Conservation (phyloP, 2,329 filamentous ascomycete species). For the Hymenoscyphus fraxineus region DNA sequence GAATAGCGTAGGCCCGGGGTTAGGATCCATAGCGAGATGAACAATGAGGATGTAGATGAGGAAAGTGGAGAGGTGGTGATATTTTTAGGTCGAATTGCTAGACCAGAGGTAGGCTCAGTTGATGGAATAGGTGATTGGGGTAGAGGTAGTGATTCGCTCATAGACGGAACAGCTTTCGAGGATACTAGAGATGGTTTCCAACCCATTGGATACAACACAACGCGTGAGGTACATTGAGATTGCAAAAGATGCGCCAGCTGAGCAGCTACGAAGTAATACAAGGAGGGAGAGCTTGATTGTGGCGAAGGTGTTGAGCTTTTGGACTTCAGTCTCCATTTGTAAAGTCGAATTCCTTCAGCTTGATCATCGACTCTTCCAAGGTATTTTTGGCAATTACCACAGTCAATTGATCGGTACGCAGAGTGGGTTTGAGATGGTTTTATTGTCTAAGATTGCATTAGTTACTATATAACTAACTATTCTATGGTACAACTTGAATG, state of each 20-base stretch:
- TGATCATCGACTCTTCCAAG: conserved; percentile 28
- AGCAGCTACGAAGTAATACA: conserved; percentile 20
- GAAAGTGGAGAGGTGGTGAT: neutral
- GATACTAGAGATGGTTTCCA: conserved; percentile 6
- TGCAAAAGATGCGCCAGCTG: conserved; percentile 19
- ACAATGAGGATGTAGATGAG: neutral
- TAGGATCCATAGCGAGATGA: conserved; percentile 11
- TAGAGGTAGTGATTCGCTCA: neutral
- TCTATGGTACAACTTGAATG: neutral
- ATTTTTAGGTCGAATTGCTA: neutral
- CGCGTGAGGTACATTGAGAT: conserved; percentile 21
- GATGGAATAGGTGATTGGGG: neutral
- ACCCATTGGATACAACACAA: conserved; percentile 17
- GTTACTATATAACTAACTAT: neutral
- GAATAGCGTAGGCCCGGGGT: conserved; percentile 13
- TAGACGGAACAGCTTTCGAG: neutral
- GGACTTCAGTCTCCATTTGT: conserved; percentile 29
- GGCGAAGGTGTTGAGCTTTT: neutral
- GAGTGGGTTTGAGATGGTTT: neutral
- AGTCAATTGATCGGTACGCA: conserved; percentile 15
- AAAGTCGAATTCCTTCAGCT: conserved; percentile 26
- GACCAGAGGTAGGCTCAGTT: neutral
- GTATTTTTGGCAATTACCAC: conserved; percentile 21
- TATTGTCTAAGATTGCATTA: conserved; percentile 15
- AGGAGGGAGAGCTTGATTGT: conserved; percentile 10